Percentiles rank a stretch among this genome's conserved stretches.
phyloP scores from a whole-genome alignment of 768 basidiomycete genomes.

The Hirschioporus abietinus region DNA sequence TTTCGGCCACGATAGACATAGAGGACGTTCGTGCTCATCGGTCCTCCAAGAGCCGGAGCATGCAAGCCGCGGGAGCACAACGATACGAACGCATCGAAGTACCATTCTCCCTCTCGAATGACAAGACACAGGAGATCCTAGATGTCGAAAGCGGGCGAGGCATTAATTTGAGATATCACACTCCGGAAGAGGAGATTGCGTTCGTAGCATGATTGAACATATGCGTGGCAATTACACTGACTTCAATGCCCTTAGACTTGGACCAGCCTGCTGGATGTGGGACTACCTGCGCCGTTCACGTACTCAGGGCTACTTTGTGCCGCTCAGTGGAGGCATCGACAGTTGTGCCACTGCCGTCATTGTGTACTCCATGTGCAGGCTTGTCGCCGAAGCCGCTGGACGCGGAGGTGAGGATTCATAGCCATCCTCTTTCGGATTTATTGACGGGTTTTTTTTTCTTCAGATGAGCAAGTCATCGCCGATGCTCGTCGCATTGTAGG shows the following conservation, averaged over 20 bases:
- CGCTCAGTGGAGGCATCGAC: constrained; percentile 94
- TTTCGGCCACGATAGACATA: constrained; percentile 94
- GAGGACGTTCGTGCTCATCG: constrained; percentile 92
- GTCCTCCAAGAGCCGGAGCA: constrained; percentile 74
- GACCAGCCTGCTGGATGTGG: constrained; percentile 99
- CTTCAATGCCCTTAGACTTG: constrained; percentile 49
- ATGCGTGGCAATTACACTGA: neutral
- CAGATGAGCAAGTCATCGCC: constrained; percentile 79
- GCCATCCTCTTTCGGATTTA: neutral
- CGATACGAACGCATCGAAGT: constrained; percentile 81
- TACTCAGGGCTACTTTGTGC: constrained; percentile 92
- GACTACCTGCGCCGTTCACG: constrained; percentile 94
- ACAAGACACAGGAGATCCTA: constrained; percentile 49
- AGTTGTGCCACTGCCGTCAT: constrained; percentile 96
- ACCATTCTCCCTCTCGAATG: constrained; percentile 71
- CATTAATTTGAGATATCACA: constrained; percentile 66
- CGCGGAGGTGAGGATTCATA: constrained; percentile 53
- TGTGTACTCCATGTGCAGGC: constrained; percentile 92
- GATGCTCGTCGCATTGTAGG: constrained; percentile 90
- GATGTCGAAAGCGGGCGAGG: constrained; percentile 48
- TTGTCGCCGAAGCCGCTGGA: constrained; percentile 75
- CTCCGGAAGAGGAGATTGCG: constrained; percentile 97
- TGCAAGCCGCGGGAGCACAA: constrained; percentile 79
- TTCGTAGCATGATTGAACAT: constrained; percentile 35
- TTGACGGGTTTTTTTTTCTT: constrained; percentile 6